These are phyloP conservation scores for Colletotrichum sp. DNA, from an alignment of 2,329 filamentous ascomycete genomes.

Conservation along the genomic window DNA sequence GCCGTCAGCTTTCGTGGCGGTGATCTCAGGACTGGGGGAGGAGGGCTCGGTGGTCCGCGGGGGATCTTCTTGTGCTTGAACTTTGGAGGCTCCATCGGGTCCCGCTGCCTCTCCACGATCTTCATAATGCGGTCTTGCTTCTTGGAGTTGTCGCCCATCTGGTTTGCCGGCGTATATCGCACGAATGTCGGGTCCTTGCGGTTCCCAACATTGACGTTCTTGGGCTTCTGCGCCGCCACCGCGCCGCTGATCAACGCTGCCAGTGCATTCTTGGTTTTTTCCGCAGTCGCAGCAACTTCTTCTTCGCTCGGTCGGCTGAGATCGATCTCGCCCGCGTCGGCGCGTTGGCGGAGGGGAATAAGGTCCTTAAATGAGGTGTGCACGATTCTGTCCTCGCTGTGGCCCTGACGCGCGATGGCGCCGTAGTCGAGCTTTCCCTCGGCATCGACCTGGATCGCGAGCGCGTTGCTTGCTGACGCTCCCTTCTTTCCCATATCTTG, in stretches of 20 bases:
- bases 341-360: conserved; percentile 90
- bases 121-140: conserved; percentile 98
- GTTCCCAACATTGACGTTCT: conserved; percentile 85
- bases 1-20: conserved; percentile 94
- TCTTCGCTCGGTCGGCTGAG: conserved; percentile 85
- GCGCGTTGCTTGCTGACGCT: conserved; percentile 76
- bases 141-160: conserved; percentile 87
- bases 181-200: conserved; percentile 91
- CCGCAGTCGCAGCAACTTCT: conserved; percentile 81
- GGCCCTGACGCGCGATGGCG: conserved; percentile 89
- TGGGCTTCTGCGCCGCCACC: conserved; percentile 91
- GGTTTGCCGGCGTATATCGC: conserved; percentile 91
- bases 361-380: conserved; percentile 97
- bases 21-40: conserved; percentile 92
- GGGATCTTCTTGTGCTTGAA: conserved; percentile 99
- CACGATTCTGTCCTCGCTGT: conserved; percentile 82
- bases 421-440: conserved; percentile 97
- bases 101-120: conserved; percentile 91
- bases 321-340: conserved; percentile 90
- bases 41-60: conserved; percentile 87
- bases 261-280: conserved; percentile 87
- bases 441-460: conserved; percentile 89
- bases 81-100: conserved; percentile 96
- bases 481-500: conserved; percentile 91
- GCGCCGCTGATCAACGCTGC: conserved; percentile 83